These are phyloP conservation scores for Sutorius eximius DNA, from an alignment of 1,284 basidiomycete genomes.

Conservation along the genomic window DNA sequence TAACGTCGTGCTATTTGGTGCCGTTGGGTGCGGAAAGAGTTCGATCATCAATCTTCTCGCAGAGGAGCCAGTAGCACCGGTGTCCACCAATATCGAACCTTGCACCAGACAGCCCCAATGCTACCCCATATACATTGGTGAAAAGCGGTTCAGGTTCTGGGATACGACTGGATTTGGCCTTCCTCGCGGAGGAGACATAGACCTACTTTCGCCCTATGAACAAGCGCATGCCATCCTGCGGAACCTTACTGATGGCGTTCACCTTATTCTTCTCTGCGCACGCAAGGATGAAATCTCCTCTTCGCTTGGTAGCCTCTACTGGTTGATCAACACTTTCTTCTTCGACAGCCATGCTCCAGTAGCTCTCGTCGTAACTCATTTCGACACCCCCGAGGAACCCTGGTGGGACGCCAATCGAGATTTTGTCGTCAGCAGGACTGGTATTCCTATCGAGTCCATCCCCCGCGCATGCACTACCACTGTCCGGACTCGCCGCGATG, in stretches of 20 bases:
- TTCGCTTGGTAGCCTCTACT: too few species aligned
- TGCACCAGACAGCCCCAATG: constrained; percentile 10
- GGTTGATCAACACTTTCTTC: constrained; percentile 1
- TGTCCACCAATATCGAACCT: background rate
- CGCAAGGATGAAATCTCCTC: too few species aligned
- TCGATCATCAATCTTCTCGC: constrained; percentile 17
- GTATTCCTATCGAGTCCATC: background rate
- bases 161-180: constrained; percentile 13
- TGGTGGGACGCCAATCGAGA: constrained; percentile 13
- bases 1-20: constrained; percentile 15
- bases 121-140: background rate
- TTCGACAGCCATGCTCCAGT: constrained; percentile 22
- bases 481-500: background rate
- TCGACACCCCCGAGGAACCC: background rate
- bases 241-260: background rate
- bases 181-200: background rate
- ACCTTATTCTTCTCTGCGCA: background rate
- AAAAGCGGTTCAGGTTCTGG: constrained; percentile 21
- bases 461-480: constrained; percentile 7
- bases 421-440: background rate
- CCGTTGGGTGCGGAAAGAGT: constrained; percentile 15
- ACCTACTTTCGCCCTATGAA: constrained; percentile 9
- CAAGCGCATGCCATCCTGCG: constrained; percentile 10
- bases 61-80: background rate
- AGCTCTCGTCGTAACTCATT: constrained; percentile 29